Evolutionary conservation across 140 eudicot species (phyloP), one percentile per base, ranked within the genome.

Genomic region (Artemisia princeps): DNA sequence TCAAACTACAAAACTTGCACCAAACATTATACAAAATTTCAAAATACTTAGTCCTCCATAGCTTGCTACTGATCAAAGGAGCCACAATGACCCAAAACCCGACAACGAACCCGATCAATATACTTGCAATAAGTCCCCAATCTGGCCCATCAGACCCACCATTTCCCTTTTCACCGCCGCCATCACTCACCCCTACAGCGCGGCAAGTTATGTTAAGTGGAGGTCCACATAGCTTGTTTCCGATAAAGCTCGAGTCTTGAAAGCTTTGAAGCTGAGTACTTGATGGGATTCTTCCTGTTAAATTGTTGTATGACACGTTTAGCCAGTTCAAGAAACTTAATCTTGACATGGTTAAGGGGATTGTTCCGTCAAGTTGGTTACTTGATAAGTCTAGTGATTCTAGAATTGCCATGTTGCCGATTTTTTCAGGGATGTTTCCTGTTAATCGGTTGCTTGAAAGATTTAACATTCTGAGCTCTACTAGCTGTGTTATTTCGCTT

Each of bases 261-360:
- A 77, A 60, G 66, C 71, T 77, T 54, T 66, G 74, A 16, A 77
- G 8, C 57, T 77, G 81, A 23, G 73, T 72, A 49, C 66, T 55
- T 11, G 26, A 60, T 10, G 78, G 81, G 62, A 82, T 74, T 10
- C 71, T 74, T 42, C 86, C 83, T 5, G 81, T 74, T 63, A 82
- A 52, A 30, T 67, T 67, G 46, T 77, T 81, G 22, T 67, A 77
- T n/a, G 86, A 75, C 54, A 80, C 10, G 20, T 80, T 72, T 33
- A 80, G 64, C 72, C 16, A 40, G 58, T 51, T 72, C 58, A 80
- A 64, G 49, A 66, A 76, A 62, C 67, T 76, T 74, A 80, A 26
- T 22, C 55, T 76, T 11, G 76, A 62, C 67, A 80, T 67, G 73
- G 79, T 72, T 62, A 8, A 30, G 22, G 84, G 84, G 56, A 79